Percentiles rank a stretch among this genome's conserved stretches.
These are phyloP conservation scores for Pneumocystis murina DNA, from an alignment of 1,139 yeast genomes.

Conservation along the genomic window DNA sequence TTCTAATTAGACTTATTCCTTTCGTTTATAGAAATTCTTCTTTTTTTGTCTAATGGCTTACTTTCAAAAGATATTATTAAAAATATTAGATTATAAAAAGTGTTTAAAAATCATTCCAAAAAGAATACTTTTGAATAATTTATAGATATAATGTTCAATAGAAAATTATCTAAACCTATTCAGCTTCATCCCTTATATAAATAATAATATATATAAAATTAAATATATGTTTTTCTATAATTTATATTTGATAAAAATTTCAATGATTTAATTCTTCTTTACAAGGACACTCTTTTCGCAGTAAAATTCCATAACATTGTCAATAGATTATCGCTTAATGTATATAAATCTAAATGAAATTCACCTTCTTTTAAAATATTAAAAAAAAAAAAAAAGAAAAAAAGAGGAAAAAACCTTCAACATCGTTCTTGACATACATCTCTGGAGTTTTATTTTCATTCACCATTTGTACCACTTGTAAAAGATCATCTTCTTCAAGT, in stretches of 20 bases:
- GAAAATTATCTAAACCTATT: not conserved
- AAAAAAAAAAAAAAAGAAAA: not conserved
- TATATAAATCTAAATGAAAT: slow-evolving; percentile 88
- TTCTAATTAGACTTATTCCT: not conserved
- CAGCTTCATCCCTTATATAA: not conserved
- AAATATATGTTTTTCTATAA: not conserved
- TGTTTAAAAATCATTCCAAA: not conserved
- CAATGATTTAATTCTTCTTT: not conserved
- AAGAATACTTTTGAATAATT: not conserved
- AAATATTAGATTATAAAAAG: not conserved
- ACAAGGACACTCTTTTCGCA: not conserved
- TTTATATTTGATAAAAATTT: not conserved
- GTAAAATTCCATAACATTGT: slow-evolving; percentile 83
- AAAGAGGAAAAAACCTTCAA: slow-evolving; percentile 33
- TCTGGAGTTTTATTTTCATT: slow-evolving; percentile 91
- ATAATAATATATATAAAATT: not conserved
- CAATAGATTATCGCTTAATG: slow-evolving; percentile 80
- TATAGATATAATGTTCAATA: not conserved
- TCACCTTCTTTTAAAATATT: slow-evolving; percentile 50
- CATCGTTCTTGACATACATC: slow-evolving; percentile 91
- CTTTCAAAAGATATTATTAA: not conserved
- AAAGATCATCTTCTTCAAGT: slow-evolving; percentile 78
- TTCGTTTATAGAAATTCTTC: not conserved
- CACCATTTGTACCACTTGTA: slow-evolving; percentile 94
- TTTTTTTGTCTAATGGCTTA: not conserved